These are phyloP conservation scores for Serendipita sp. DNA, from an alignment of 768 basidiomycete genomes.

Conservation along the genomic window DNA sequence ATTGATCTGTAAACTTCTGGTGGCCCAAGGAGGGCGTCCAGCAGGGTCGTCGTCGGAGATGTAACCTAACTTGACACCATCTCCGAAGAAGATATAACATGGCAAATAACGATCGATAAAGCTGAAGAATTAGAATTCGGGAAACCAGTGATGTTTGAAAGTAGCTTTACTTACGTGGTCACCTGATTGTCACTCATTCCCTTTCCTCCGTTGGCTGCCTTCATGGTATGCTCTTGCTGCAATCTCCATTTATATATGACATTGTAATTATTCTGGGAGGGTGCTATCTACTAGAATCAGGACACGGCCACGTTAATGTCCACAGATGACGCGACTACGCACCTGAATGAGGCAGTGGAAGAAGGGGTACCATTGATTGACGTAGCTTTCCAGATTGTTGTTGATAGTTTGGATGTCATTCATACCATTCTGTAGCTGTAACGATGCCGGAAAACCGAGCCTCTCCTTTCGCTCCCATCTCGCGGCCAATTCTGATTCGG, in stretches of 20 bases:
- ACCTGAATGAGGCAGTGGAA: slow-evolving; percentile 72
- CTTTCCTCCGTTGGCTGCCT: slow-evolving; percentile 58
- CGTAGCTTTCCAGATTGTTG: slow-evolving; percentile 39
- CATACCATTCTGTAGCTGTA: slow-evolving; percentile 20
- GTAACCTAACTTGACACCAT: slow-evolving; percentile 17
- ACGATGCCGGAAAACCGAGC: not conserved
- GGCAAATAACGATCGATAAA: slow-evolving; percentile 92
- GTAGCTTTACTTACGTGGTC: slow-evolving; percentile 26
- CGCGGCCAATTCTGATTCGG: slow-evolving; percentile 24
- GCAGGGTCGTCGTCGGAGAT: not conserved
- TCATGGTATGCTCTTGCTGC: slow-evolving; percentile 85
- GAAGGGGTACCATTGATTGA: slow-evolving; percentile 41
- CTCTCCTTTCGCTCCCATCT: slow-evolving; percentile 25
- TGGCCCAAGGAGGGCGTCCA: slow-evolving; percentile 26
- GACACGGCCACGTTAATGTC: not conserved
- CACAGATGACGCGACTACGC: slow-evolving; percentile 9
- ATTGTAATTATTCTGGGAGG: slow-evolving; percentile 18
- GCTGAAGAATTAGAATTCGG: slow-evolving; percentile 21
- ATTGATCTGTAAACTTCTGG: slow-evolving; percentile 33
- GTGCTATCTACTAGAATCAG: slow-evolving; percentile 11
- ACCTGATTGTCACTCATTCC: slow-evolving; percentile 81
- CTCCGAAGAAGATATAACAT: slow-evolving; percentile 75
- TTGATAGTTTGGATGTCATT: slow-evolving; percentile 28
- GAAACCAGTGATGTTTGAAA: slow-evolving; percentile 1
- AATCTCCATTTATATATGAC: slow-evolving; percentile 77